Evolutionary conservation across 139 green algal species (phyloP).

Genomic region (Coccomyxa sp.): DNA sequence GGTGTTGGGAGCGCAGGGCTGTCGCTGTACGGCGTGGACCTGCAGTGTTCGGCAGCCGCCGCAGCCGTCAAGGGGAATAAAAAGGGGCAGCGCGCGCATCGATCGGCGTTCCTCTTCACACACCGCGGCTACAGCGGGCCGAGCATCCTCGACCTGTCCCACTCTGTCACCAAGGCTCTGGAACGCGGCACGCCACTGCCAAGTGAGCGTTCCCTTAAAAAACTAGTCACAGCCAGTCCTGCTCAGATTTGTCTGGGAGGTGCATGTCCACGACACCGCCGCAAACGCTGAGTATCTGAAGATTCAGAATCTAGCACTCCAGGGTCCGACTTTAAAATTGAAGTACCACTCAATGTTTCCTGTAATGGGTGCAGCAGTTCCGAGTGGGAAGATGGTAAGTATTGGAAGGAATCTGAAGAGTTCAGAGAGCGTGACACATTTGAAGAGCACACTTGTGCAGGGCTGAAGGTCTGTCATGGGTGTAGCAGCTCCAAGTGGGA

Average conservation of each 20-base stretch:
- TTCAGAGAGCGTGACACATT: neutral
- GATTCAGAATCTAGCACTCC: neutral
- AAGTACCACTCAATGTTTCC: neutral
- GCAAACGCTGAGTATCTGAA: neutral
- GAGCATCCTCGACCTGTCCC: slow-evolving; percentile 75
- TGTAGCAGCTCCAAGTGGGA: no score
- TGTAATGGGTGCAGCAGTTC: neutral
- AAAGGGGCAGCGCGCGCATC: slow-evolving; percentile 29
- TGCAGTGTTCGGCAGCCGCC: slow-evolving; percentile 6
- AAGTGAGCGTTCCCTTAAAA: slow-evolving; percentile 8
- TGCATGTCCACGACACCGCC: neutral
- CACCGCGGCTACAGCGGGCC: slow-evolving; percentile 80
- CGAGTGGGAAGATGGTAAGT: no score
- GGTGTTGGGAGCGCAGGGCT: slow-evolving; percentile 25
- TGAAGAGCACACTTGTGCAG: neutral
- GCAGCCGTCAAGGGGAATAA: slow-evolving; percentile 29
- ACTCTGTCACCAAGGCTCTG: slow-evolving; percentile 52
- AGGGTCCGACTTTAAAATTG: neutral
- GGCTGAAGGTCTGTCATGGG: neutral
- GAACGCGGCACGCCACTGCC: slow-evolving; percentile 19
- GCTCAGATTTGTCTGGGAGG: neutral
- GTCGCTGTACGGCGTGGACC: slow-evolving; percentile 39
- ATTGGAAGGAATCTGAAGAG: neutral
- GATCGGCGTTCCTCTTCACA: slow-evolving; percentile 81
- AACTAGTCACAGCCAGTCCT: neutral